phyloP scores from a whole-genome alignment of 352 stramenopile genomes.

The Phytophthora kernoviae region DNA sequence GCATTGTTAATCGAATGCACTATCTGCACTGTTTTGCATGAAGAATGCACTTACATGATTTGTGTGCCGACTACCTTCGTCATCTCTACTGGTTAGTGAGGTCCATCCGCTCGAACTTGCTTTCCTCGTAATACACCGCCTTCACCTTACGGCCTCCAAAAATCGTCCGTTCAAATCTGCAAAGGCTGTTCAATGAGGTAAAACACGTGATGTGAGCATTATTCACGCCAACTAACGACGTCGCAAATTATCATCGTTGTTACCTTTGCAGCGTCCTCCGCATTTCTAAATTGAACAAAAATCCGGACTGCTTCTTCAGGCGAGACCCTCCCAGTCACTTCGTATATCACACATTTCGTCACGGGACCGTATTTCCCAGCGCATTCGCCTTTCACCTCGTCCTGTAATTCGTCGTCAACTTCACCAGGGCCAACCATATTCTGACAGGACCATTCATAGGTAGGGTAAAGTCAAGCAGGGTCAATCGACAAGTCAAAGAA shows the following conservation, averaged over 20 bases:
- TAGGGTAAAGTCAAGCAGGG: background rate
- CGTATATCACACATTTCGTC: constrained; percentile 73
- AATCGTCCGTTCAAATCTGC: constrained; percentile 86
- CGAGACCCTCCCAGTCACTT: constrained; percentile 49
- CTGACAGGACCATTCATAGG: constrained; percentile 36
- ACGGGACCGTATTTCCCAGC: constrained; percentile 83
- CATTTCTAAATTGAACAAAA: constrained; percentile 86
- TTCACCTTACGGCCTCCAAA: constrained; percentile 87
- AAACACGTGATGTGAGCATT: background rate
- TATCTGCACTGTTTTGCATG: constrained; percentile 3
- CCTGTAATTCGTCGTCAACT: constrained; percentile 88
- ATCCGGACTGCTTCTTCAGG: constrained; percentile 86
- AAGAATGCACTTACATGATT: constrained; percentile 16
- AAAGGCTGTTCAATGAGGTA: background rate
- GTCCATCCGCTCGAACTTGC: constrained; percentile 70
- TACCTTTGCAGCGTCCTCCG: constrained; percentile 79
- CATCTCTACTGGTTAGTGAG: constrained; percentile 44
- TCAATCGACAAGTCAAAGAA: background rate
- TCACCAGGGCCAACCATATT: constrained; percentile 93
- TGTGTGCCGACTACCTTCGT: constrained; percentile 5
- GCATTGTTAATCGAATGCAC: constrained; percentile 9
- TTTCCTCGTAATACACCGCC: constrained; percentile 84
- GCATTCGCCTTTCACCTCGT: constrained; percentile 91
- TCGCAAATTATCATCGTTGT: constrained; percentile 2
- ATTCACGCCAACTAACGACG: background rate